These are phyloP conservation scores for Xylaria arbuscula DNA, from an alignment of 2,329 filamentous ascomycete species.

Conservation along the genomic window DNA sequence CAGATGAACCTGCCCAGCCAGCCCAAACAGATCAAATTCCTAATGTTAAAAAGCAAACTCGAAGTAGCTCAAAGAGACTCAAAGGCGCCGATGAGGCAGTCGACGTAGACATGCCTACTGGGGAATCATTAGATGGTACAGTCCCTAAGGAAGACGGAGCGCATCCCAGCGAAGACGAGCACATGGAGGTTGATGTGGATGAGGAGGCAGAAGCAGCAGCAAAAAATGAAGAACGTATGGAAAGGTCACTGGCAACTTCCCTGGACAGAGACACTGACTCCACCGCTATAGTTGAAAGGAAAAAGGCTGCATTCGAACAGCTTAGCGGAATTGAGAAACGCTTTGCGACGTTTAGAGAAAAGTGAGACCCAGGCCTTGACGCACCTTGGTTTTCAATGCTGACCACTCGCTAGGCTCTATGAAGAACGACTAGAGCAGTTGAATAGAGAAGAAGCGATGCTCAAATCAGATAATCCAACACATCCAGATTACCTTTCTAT, in stretches of 20 bases:
- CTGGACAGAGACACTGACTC: conserved; percentile 46
- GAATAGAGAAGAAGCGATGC: conserved; percentile 74
- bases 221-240: conserved; percentile 71
- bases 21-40: conserved; percentile 42
- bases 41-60: conserved; percentile 48
- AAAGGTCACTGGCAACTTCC: conserved; percentile 17
- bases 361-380: conserved; percentile 58
- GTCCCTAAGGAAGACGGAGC: conserved; percentile 56
- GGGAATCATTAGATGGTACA: conserved; percentile 51
- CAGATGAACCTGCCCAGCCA: conserved; percentile 40
- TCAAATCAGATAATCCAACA: conserved; percentile 70
- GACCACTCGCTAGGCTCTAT: conserved; percentile 71
- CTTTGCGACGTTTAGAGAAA: conserved; percentile 86
- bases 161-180: conserved; percentile 65
- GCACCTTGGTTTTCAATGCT: conserved; percentile 36
- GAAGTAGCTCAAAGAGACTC: conserved; percentile 52
- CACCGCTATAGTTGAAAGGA: conserved; percentile 73
- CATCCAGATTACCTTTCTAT: conserved; percentile 93
- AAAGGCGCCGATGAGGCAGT: conserved; percentile 44
- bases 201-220: conserved; percentile 69
- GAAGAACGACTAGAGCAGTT: conserved; percentile 87
- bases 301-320: conserved; percentile 82
- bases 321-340: conserved; percentile 85
- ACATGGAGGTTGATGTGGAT: conserved; percentile 65
- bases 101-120: conserved; percentile 41